Evolutionary conservation across 2,329 filamentous ascomycete species (phyloP).

Genomic region (Hypoxylon rubiginosum): DNA sequence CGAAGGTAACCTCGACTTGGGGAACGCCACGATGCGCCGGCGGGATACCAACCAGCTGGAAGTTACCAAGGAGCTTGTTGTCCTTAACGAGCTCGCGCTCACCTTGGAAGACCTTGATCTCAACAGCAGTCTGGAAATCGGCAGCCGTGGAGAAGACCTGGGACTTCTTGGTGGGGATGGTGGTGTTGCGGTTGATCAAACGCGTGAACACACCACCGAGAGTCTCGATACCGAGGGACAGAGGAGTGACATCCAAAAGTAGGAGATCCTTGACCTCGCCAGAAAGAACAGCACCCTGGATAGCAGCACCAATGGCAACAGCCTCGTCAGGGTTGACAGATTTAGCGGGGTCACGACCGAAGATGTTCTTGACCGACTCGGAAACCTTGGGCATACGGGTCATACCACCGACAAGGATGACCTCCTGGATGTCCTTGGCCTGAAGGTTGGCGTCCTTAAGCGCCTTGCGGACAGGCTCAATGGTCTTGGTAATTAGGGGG

Average conservation of each 20-base stretch:
- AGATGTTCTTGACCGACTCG: conserved; percentile 96
- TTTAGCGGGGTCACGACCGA: conserved; percentile 96
- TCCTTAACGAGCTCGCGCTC: conserved; percentile 98
- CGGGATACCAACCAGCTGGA: conserved; percentile 98
- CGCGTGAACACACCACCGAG: conserved; percentile 98
- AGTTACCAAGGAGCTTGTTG: conserved; percentile 99
- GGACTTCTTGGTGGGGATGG: conserved; percentile 99
- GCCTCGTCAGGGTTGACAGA: conserved; percentile 99
- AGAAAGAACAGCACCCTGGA: conserved; percentile 95
- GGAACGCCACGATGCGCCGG: conserved; percentile 96
- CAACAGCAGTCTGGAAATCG: conserved; percentile 98
- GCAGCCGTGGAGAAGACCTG: conserved; percentile 98
- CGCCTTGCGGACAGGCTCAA: conserved; percentile 95
- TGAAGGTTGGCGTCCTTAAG: conserved; percentile 94
- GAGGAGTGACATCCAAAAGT: conserved; percentile 93
- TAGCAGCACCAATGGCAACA: conserved; percentile 96
- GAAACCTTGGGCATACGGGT: conserved; percentile 99
- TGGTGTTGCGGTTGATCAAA: conserved; percentile 99
- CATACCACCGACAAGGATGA: conserved; percentile 99
- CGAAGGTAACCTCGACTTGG: conserved; percentile 97
- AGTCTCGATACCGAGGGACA: conserved; percentile 98
- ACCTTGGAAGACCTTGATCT: conserved; percentile 99
- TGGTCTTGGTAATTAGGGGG: conserved; percentile 85
- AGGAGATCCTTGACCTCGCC: conserved; percentile 97
- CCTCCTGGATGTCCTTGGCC: conserved; percentile 95